Conservation (phyloP, 2,329 filamentous ascomycete species). For the Trichoderma brevicompactum region DNA sequence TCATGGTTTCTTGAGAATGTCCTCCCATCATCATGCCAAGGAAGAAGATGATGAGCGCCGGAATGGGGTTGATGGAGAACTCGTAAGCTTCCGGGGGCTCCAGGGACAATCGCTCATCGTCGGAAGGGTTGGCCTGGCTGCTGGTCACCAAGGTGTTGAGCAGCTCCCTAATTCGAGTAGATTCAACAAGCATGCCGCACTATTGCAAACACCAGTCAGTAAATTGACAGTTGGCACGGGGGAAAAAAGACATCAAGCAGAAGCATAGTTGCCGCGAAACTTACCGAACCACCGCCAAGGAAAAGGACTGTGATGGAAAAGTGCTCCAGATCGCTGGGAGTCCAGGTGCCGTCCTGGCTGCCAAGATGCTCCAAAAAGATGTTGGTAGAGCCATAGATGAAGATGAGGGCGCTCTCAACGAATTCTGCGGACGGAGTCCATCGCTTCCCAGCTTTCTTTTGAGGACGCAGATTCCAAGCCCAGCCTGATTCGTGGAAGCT, state of each 20-base stretch:
- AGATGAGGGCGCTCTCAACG: slow-evolving; percentile 86
- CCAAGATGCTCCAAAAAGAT: slow-evolving; percentile 90
- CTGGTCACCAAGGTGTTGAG: slow-evolving; percentile 60
- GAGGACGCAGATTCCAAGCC: slow-evolving; percentile 90
- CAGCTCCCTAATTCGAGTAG: slow-evolving; percentile 67
- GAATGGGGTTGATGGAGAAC: slow-evolving; percentile 85
- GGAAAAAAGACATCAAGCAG: no score
- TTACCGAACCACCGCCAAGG: slow-evolving; percentile 85
- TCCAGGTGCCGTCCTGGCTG: slow-evolving; percentile 72
- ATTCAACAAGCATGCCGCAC: slow-evolving; percentile 87
- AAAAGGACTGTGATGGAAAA: slow-evolving; percentile 92
- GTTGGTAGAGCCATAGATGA: slow-evolving; percentile 85
- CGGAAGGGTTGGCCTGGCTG: slow-evolving; percentile 41
- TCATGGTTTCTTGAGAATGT: slow-evolving; percentile 81
- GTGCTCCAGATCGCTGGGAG: slow-evolving; percentile 83
- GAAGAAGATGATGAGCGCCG: slow-evolving; percentile 81
- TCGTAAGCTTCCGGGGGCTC: slow-evolving; percentile 67
- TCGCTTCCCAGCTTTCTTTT: slow-evolving; percentile 53
- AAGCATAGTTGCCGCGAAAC: slow-evolving; percentile 37
- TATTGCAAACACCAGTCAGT: slow-evolving; percentile 37
- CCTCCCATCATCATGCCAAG: slow-evolving; percentile 95
- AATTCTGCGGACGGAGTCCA: slow-evolving; percentile 86
- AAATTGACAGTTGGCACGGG: background rate
- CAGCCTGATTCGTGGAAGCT: slow-evolving; percentile 90
- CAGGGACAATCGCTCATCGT: slow-evolving; percentile 55